A percentile compares a stretch with the other conserved stretches of the same genome.
phyloP scores from a whole-genome alignment of 2,329 filamentous ascomycete genomes.

The Hyphodiscus sp. region DNA sequence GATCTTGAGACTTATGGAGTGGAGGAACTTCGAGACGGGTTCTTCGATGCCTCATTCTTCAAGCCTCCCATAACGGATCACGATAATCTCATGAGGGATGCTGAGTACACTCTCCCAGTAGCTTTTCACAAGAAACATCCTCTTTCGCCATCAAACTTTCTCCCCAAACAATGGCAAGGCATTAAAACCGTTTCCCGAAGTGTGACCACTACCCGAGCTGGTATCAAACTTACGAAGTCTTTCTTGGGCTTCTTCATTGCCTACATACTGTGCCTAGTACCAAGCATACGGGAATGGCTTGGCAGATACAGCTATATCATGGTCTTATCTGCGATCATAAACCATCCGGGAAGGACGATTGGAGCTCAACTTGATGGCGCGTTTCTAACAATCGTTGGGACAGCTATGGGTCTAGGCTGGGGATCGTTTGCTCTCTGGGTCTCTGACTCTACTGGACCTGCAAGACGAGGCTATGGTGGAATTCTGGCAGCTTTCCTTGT shows the following conservation, averaged over 20 bases:
- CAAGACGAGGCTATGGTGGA: slow-evolving; percentile 44
- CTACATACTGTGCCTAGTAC: slow-evolving; percentile 49
- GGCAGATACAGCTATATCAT: slow-evolving; percentile 50
- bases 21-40: slow-evolving; percentile 37
- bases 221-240: slow-evolving; percentile 45
- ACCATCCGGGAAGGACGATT: slow-evolving; percentile 49
- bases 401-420: slow-evolving; percentile 48
- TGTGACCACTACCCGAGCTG: slow-evolving; percentile 43
- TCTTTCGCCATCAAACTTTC: slow-evolving; percentile 39
- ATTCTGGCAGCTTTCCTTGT: slow-evolving; percentile 50
- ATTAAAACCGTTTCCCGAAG: slow-evolving; percentile 34
- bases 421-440: slow-evolving; percentile 47
- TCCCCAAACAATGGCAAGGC: slow-evolving; percentile 42
- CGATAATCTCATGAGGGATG: slow-evolving; percentile 36
- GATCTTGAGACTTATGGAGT: slow-evolving; percentile 37
- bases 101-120: slow-evolving; percentile 39
- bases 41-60: slow-evolving; percentile 38
- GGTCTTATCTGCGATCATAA: slow-evolving; percentile 49
- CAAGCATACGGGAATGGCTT: slow-evolving; percentile 41
- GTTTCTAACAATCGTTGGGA: slow-evolving; percentile 46
- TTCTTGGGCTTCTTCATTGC: slow-evolving; percentile 51
- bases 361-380: slow-evolving; percentile 52
- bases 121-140: slow-evolving; percentile 41
- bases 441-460: slow-evolving; percentile 42
- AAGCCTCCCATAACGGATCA: slow-evolving; percentile 35